phyloP scores from a whole-genome alignment of 2,329 filamentous ascomycete species.

The Fusarium subtropicale region DNA sequence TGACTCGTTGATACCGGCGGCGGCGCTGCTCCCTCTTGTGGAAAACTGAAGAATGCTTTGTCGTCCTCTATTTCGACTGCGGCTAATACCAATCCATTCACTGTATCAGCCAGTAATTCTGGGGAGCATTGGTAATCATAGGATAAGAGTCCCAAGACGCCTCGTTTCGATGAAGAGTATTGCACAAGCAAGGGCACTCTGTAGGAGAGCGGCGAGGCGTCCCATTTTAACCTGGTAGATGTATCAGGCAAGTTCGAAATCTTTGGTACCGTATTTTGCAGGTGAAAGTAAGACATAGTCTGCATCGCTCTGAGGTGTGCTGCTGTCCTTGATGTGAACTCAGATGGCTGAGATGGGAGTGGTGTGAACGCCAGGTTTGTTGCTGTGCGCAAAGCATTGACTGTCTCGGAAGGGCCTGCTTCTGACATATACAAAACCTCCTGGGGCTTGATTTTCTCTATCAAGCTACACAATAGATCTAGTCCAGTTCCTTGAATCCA shows the following conservation, averaged over 20 bases:
- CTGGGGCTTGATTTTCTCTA: slow-evolving; percentile 64
- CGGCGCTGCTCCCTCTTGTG: not conserved
- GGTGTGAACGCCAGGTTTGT: slow-evolving; percentile 59
- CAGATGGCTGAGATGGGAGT: slow-evolving; percentile 70
- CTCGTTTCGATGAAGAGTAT: slow-evolving; percentile 63
- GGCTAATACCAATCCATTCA: slow-evolving; percentile 78
- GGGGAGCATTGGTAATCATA: slow-evolving; percentile 73
- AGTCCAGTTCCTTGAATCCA: slow-evolving; percentile 79
- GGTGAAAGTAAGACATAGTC: slow-evolving; percentile 82
- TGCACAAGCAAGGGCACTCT: slow-evolving; percentile 70
- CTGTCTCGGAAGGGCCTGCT: slow-evolving; percentile 68
- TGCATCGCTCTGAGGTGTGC: slow-evolving; percentile 79
- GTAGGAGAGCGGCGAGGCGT: slow-evolving; percentile 65
- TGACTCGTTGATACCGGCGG: slow-evolving; percentile 46
- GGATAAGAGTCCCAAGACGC: slow-evolving; percentile 74
- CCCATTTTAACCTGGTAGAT: slow-evolving; percentile 57
- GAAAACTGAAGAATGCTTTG: slow-evolving; percentile 59
- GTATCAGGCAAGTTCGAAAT: slow-evolving; percentile 12
- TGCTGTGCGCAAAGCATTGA: slow-evolving; percentile 63
- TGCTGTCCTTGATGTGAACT: slow-evolving; percentile 68
- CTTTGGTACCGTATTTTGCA: slow-evolving; percentile 38
- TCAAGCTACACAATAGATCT: slow-evolving; percentile 70
- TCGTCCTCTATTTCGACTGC: slow-evolving; percentile 70
- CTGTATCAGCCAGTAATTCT: slow-evolving; percentile 69
- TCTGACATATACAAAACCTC: slow-evolving; percentile 77